phyloP scores from a whole-genome alignment of 306 rosid genomes.

The Fragaria vesca region DNA sequence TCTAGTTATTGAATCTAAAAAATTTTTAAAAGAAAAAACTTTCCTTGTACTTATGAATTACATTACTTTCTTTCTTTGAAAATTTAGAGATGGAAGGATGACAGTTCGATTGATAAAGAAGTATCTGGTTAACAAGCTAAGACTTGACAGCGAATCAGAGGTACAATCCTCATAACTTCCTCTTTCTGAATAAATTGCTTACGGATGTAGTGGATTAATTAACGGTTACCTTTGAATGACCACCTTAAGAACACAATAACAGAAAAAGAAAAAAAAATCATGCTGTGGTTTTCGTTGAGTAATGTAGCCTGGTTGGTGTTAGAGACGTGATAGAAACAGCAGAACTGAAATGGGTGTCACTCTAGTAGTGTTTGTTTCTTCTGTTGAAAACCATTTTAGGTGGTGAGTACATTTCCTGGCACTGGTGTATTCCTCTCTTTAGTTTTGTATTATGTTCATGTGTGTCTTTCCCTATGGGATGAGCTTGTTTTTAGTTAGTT shows the following conservation, averaged over 20 bases:
- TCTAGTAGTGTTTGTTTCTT: constrained; percentile 33
- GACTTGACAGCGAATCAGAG: constrained; percentile 90
- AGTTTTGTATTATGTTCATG: not conserved
- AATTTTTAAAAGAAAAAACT: not conserved
- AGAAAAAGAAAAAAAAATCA: constrained; percentile 13
- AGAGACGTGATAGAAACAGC: constrained; percentile 52
- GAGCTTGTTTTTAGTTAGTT: constrained; percentile 33
- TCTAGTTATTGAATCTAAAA: not conserved
- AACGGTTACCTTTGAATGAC: not conserved
- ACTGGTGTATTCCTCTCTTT: not conserved
- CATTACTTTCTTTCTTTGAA: not conserved
- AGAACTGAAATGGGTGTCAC: constrained; percentile 42
- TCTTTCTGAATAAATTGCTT: not conserved
- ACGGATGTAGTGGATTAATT: not conserved
- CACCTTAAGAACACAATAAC: not conserved
- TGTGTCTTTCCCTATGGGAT: constrained; percentile 27
- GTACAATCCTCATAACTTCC: constrained; percentile 36
- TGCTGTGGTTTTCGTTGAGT: constrained; percentile 34
- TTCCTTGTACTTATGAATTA: not conserved
- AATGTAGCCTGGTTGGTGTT: constrained; percentile 29
- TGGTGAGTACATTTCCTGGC: constrained; percentile 45
- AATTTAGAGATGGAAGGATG: constrained; percentile 83
- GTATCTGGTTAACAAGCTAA: constrained; percentile 82
- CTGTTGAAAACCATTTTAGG: constrained; percentile 35
- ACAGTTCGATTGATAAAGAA: constrained; percentile 84